These are phyloP conservation scores for Barnettozyma siamensis DNA, from an alignment of 805 yeast genomes.

Conservation along the genomic window DNA sequence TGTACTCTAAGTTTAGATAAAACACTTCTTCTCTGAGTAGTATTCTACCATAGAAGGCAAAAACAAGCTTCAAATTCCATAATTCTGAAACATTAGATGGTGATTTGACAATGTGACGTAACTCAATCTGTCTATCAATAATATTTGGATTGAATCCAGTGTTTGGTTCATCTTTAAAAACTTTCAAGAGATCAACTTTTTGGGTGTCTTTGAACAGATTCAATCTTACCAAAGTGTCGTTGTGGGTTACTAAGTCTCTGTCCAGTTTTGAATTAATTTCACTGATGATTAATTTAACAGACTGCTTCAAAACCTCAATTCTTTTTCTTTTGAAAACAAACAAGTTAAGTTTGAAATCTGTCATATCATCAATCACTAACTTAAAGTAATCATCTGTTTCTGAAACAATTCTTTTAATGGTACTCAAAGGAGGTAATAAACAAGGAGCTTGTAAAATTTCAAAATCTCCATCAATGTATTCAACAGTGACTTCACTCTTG, in stretches of 20 bases:
- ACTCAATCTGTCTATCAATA: constrained; percentile 51
- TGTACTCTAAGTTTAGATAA: constrained; percentile 43
- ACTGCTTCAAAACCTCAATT: constrained; percentile 28
- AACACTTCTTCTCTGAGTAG: constrained; percentile 29
- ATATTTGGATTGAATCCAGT: constrained; percentile 35
- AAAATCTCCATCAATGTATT: constrained; percentile 33
- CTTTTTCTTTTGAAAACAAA: constrained; percentile 43
- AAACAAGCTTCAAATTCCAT: constrained; percentile 57
- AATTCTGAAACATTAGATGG: constrained; percentile 48
- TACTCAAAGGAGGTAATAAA: constrained; percentile 54
- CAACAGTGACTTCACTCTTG: constrained; percentile 35
- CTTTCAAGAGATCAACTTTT: constrained; percentile 15
- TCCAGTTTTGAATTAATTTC: constrained; percentile 19
- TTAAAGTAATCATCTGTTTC: constrained; percentile 46
- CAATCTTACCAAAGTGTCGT: constrained; percentile 9
- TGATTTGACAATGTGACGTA: constrained; percentile 34
- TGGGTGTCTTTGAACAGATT: constrained; percentile 13
- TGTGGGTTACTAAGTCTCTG: constrained; percentile 1
- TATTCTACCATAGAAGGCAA: constrained; percentile 50
- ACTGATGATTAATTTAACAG: constrained; percentile 25
- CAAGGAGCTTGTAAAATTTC: constrained; percentile 51
- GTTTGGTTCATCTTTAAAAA: constrained; percentile 10
- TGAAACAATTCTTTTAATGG: constrained; percentile 43
- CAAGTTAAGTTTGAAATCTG: constrained; percentile 28
- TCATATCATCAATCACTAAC: constrained; percentile 34